phyloP scores from a whole-genome alignment of 2,329 filamentous ascomycete genomes.

The Epicoccum nigrum region DNA sequence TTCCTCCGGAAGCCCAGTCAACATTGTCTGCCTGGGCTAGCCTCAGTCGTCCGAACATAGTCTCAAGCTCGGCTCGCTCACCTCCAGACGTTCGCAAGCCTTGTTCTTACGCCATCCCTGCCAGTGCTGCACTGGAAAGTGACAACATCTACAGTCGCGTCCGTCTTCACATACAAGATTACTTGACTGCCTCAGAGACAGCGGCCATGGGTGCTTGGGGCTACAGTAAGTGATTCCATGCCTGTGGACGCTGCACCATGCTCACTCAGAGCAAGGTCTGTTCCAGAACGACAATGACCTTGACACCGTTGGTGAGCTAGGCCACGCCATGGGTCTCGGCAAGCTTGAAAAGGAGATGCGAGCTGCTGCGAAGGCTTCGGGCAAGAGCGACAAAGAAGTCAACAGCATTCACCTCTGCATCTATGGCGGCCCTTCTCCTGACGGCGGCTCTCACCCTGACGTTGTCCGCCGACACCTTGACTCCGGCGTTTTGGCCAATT shows the following conservation, averaged over 20 bases:
- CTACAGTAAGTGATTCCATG: slow-evolving; percentile 8
- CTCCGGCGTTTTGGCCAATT: slow-evolving; percentile 17
- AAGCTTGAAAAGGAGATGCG: slow-evolving; percentile 19
- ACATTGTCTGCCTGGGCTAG: slow-evolving; percentile 2
- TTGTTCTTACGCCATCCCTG: not conserved
- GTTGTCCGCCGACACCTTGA: slow-evolving; percentile 29
- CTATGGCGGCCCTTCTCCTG: no score
- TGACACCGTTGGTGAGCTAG: slow-evolving; percentile 21
- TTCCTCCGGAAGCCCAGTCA: not conserved
- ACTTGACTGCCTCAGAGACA: not conserved
- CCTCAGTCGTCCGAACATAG: no score
- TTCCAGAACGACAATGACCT: slow-evolving; percentile 32
- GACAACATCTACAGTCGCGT: not conserved
- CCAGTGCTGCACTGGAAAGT: not conserved
- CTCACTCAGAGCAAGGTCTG: slow-evolving; percentile 18
- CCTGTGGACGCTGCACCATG: not conserved
- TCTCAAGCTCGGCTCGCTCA: not conserved
- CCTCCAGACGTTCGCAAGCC: no score
- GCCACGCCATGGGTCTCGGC: slow-evolving; percentile 19
- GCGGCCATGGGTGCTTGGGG: slow-evolving; percentile 29
- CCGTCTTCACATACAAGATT: not conserved
- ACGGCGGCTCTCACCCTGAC: slow-evolving; percentile 18
- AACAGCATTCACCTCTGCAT: slow-evolving; percentile 17
- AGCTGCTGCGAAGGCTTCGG: slow-evolving; percentile 18
- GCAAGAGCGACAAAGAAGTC: slow-evolving; percentile 16